Evolutionary conservation across 192 early-diverging fungal species (phyloP).

Genomic region (Coemansia sp.): DNA sequence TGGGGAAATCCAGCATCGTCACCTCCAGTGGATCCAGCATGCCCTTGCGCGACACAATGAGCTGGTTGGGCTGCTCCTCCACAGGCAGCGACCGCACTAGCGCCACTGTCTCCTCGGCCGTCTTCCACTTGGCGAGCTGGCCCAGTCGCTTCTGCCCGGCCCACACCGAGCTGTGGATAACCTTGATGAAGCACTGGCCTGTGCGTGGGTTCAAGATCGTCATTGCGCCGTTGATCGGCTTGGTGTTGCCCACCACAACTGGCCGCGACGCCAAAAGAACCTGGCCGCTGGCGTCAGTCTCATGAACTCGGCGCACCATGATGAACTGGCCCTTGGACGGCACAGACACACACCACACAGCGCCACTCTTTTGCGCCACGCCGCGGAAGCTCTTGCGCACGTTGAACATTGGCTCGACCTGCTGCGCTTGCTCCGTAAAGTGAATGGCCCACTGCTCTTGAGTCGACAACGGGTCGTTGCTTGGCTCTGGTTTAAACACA

Average conservation of each 20-base stretch:
- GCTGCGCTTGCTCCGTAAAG: conserved; percentile 12
- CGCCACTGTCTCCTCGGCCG: conserved; percentile 99
- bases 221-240: conserved; percentile 99
- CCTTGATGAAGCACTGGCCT: conserved; percentile 98
- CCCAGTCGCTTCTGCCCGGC: conserved; percentile 99
- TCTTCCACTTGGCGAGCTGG: conserved; percentile 99
- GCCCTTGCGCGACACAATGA: conserved; percentile 98
- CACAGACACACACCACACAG: conserved; percentile 37
- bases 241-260: conserved; percentile 67
- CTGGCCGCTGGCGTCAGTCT: conserved; percentile 4
- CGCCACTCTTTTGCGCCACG: conserved; percentile 16
- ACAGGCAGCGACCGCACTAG: conserved; percentile 97
- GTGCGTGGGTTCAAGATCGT: conserved; percentile 99
- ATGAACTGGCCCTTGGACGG: conserved; percentile 36
- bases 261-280: conserved; percentile 35
- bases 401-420: conserved; percentile 24
- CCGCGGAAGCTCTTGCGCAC: conserved; percentile 22
- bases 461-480: background rate
- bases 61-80: conserved; percentile 99
- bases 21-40: conserved; percentile 99
- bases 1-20: conserved; percentile 90
- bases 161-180: conserved; percentile 99
- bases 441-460: background rate
- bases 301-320: conserved; percentile 32
- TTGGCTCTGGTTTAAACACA: conserved; percentile 10